phyloP scores from a whole-genome alignment of 306 rosid species.

The Malus orientalis region DNA sequence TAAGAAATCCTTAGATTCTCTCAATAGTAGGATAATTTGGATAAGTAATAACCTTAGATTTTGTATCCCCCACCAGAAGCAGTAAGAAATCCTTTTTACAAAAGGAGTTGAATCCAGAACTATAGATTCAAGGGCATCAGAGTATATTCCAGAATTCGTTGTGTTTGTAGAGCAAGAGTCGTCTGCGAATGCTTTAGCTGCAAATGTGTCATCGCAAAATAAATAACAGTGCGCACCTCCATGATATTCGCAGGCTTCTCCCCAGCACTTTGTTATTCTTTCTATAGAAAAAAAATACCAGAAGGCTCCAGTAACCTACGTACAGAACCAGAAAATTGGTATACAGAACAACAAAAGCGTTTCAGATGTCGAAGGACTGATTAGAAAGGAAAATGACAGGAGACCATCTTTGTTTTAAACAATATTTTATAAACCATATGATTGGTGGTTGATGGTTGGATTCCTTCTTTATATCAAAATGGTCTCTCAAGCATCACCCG shows the following conservation, averaged over 20 bases:
- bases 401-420: too few species aligned
- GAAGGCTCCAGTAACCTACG: conserved; percentile 4
- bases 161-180: neutral
- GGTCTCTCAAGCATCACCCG: too few species aligned
- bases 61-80: conserved; percentile 32
- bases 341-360: too few species aligned
- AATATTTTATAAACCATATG: too few species aligned
- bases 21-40: too few species aligned
- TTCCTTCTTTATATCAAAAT: too few species aligned
- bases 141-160: conserved; percentile 15
- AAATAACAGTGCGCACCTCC: neutral
- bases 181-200: neutral
- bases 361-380: too few species aligned
- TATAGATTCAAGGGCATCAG: neutral
- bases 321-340: neutral
- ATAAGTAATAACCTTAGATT: neutral
- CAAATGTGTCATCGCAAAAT: neutral
- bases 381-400: too few species aligned
- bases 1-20: too few species aligned
- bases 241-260: neutral
- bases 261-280: conserved; percentile 3
- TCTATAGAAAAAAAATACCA: conserved; percentile 7
- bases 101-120: conserved; percentile 4
- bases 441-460: too few species aligned
- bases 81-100: neutral